phyloP scores from a whole-genome alignment of 1,284 basidiomycete genomes.

The Xerocomus nothofagi region DNA sequence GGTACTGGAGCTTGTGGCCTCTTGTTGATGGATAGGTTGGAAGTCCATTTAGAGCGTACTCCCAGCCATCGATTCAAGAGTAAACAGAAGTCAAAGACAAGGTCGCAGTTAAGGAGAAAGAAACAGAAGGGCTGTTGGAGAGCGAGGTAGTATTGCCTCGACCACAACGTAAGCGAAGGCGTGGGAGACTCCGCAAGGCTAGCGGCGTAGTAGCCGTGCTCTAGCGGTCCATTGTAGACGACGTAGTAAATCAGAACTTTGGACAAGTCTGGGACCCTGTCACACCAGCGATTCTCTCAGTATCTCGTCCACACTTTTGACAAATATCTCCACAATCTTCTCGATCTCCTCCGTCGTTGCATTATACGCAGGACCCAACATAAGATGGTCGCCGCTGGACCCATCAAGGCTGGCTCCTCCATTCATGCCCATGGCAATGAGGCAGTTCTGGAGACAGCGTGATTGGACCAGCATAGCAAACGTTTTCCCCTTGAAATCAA shows the following conservation, averaged over 20 bases:
- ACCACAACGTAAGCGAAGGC: conserved; percentile 27
- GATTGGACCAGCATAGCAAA: conserved; percentile 69
- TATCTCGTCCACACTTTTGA: conserved; percentile 63
- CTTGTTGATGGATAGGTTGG: conserved; percentile 64
- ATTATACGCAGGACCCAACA: conserved; percentile 77
- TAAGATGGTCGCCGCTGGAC: conserved; percentile 65
- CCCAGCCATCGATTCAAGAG: conserved; percentile 73
- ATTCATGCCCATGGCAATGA: conserved; percentile 70
- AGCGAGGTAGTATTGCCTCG: conserved; percentile 30
- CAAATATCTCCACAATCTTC: conserved; percentile 61
- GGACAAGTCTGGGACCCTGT: background rate
- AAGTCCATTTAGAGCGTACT: conserved; percentile 84
- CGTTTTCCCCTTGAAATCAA: conserved; percentile 51
- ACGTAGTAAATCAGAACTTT: background rate
- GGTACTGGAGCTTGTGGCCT: conserved; percentile 63
- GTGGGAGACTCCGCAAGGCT: conserved; percentile 29
- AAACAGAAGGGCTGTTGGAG: conserved; percentile 15
- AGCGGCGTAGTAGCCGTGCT: conserved; percentile 10
- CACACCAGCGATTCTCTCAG: conserved; percentile 39
- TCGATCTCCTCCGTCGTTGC: conserved; percentile 65
- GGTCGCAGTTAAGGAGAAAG: conserved; percentile 30
- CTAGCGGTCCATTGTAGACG: background rate
- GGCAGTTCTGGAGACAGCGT: conserved; percentile 59
- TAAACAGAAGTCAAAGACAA: conserved; percentile 25
- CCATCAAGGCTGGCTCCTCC: conserved; percentile 71